These are phyloP conservation scores for Clavaria fumosa DNA, from an alignment of 768 basidiomycete species.

Conservation along the genomic window DNA sequence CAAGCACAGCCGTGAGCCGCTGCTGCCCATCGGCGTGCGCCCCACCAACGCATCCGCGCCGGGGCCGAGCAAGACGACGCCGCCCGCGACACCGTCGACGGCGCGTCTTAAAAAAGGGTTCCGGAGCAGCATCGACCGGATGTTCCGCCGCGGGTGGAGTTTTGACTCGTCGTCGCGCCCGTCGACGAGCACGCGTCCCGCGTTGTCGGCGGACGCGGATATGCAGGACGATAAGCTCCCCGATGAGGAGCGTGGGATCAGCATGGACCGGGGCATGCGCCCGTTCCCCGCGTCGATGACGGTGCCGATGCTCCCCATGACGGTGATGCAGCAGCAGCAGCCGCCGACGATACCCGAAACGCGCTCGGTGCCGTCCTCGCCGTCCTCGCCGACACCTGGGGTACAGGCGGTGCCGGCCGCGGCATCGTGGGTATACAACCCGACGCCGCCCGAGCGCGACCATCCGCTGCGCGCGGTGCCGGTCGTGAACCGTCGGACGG, in stretches of 20 bases:
- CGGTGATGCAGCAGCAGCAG: slow-evolving; percentile 3
- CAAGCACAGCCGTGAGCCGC: slow-evolving; percentile 60
- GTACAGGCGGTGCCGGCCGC: slow-evolving; percentile 8
- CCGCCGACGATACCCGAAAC: slow-evolving; percentile 9
- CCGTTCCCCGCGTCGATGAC: not conserved
- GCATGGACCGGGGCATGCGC: not conserved
- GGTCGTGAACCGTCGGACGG: slow-evolving; percentile 22
- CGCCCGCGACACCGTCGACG: not conserved
- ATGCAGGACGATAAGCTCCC: slow-evolving; percentile 16
- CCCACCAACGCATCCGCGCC: not conserved
- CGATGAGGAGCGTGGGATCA: slow-evolving; percentile 22
- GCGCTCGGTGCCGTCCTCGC: slow-evolving; percentile 9
- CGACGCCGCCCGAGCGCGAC: slow-evolving; percentile 10
- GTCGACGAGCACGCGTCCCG: slow-evolving; percentile 13
- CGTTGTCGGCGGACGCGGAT: slow-evolving; percentile 11
- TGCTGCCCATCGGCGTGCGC: slow-evolving; percentile 40
- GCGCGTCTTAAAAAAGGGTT: slow-evolving; percentile 22
- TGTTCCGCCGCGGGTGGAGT: slow-evolving; percentile 38
- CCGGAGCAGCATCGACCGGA: slow-evolving; percentile 45
- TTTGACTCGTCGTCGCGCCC: slow-evolving; percentile 31
- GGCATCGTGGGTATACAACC: slow-evolving; percentile 12
- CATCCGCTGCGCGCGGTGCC: slow-evolving; percentile 25
- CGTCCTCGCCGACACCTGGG: slow-evolving; percentile 8
- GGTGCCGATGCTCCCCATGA: slow-evolving; percentile 1
- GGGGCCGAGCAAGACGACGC: not conserved